Evolutionary conservation across 495 filamentous ascomycete genomes (phyloP).

Genomic region (Penicillium nucicola): DNA sequence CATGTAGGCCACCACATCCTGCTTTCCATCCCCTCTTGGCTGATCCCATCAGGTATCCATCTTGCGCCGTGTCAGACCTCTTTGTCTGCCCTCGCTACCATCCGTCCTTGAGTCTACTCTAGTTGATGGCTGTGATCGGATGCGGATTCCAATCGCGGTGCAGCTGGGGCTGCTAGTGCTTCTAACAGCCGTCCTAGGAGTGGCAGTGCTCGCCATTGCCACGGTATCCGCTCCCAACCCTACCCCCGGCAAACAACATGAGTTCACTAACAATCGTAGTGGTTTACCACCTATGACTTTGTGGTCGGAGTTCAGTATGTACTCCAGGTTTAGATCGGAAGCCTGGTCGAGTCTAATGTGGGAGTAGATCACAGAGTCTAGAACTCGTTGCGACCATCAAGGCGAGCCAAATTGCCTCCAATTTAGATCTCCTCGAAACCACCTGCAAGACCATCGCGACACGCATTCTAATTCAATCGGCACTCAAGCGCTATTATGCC

Average conservation of each 20-base stretch:
- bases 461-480: slow-evolving; percentile 61
- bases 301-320: slow-evolving; percentile 61
- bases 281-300: slow-evolving; percentile 74
- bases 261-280: slow-evolving; percentile 30
- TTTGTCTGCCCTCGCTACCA: no score
- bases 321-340: background rate
- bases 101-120: background rate
- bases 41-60: no score
- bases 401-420: slow-evolving; percentile 72
- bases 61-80: no score
- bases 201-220: slow-evolving; percentile 62
- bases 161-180: slow-evolving; percentile 76
- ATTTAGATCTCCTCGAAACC: slow-evolving; percentile 69
- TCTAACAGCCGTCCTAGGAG: slow-evolving; percentile 61
- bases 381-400: slow-evolving; percentile 81
- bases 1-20: no score
- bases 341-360: background rate
- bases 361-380: slow-evolving; percentile 50
- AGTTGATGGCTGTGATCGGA: slow-evolving; percentile 27
- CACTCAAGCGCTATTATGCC: slow-evolving; percentile 59
- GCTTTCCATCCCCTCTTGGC: no score
- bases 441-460: slow-evolving; percentile 64
- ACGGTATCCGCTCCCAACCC: slow-evolving; percentile 42
- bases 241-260: slow-evolving; percentile 21
- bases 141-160: slow-evolving; percentile 81